A percentile compares a stretch with the other conserved stretches of the same genome.
Evolutionary conservation across 2,329 filamentous ascomycete species (phyloP).

Genomic region (Coccinonectria pachysandricola): DNA sequence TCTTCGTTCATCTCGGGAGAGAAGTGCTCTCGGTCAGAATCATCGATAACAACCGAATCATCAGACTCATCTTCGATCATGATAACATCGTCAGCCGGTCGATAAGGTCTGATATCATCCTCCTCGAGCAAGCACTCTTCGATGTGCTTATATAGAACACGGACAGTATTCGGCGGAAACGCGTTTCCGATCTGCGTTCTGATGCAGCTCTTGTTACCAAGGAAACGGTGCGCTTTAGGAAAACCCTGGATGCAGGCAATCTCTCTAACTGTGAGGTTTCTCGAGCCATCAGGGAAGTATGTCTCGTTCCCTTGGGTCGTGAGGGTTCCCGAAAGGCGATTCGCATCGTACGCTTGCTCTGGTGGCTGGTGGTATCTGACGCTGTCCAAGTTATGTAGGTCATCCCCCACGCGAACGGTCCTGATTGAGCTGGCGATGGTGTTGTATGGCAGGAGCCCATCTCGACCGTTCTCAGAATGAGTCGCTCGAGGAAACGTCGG

Average conservation of each 20-base stretch:
- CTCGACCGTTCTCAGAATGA: constrained; percentile 34
- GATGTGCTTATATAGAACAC: constrained; percentile 38
- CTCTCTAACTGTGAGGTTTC: constrained; percentile 58
- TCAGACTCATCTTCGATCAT: constrained; percentile 17
- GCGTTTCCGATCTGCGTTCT: constrained; percentile 69
- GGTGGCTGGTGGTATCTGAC: constrained; percentile 19
- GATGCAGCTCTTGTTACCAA: constrained; percentile 27
- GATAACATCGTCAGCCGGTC: constrained; percentile 11
- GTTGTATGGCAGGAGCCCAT: constrained; percentile 28
- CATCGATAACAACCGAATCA: constrained; percentile 1
- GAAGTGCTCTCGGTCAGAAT: constrained; percentile 2
- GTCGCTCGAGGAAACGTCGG: constrained; percentile 56
- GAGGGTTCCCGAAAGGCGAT: constrained; percentile 46
- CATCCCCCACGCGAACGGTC: constrained; percentile 21
- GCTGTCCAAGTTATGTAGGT: constrained; percentile 29
- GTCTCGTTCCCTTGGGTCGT: constrained; percentile 54
- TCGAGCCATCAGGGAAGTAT: constrained; percentile 53
- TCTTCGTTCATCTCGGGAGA: constrained; percentile 19
- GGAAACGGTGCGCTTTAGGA: constrained; percentile 49
- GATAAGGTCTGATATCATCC: constrained; percentile 26
- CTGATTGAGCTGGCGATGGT: constrained; percentile 35
- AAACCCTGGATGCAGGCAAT: constrained; percentile 62
- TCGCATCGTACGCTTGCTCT: constrained; percentile 32
- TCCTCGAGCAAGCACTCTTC: constrained; percentile 33
- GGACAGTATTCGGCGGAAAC: constrained; percentile 53